Evolutionary conservation across 805 yeast species (phyloP).

Genomic region (Kuraishia cidri): DNA sequence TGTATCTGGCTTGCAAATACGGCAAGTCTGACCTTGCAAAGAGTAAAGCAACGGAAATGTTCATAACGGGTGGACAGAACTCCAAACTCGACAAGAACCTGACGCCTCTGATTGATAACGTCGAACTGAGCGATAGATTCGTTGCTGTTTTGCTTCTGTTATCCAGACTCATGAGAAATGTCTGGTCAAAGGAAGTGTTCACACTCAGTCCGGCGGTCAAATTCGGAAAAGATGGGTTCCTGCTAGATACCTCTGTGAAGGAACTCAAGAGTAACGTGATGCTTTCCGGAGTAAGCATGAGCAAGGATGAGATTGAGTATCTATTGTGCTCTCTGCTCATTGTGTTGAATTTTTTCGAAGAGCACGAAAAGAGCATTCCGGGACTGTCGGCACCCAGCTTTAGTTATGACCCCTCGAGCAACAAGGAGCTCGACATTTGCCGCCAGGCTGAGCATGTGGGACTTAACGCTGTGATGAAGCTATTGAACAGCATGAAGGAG

Average conservation of each 20-base stretch:
- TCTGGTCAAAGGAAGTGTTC: constrained; percentile 74
- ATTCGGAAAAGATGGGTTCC: constrained; percentile 24
- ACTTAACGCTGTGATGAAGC: constrained; percentile 64
- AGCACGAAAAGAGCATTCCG: constrained; percentile 52
- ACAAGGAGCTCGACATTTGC: constrained; percentile 50
- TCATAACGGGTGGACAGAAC: constrained; percentile 45
- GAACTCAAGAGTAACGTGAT: constrained; percentile 28
- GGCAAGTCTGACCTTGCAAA: constrained; percentile 43
- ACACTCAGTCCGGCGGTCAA: constrained; percentile 20
- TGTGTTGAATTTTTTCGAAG: constrained; percentile 59
- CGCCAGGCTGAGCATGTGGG: constrained; percentile 90
- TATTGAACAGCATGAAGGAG: constrained; percentile 75
- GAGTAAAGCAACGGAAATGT: constrained; percentile 38
- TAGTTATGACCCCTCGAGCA: constrained; percentile 36
- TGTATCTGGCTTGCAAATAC: constrained; percentile 74
- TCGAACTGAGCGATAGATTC: constrained; percentile 85
- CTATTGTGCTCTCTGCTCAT: constrained; percentile 65
- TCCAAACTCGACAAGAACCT: constrained; percentile 27
- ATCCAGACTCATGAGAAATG: constrained; percentile 67
- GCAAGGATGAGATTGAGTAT: constrained; percentile 49
- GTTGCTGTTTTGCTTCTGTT: constrained; percentile 78
- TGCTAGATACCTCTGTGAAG: constrained; percentile 27
- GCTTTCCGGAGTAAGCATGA: constrained; percentile 35
- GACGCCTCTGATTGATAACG: constrained; percentile 52
- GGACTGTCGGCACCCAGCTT: constrained; percentile 52